phyloP scores from a whole-genome alignment of 2,329 filamentous ascomycete species.

The Calycina herbarum region DNA sequence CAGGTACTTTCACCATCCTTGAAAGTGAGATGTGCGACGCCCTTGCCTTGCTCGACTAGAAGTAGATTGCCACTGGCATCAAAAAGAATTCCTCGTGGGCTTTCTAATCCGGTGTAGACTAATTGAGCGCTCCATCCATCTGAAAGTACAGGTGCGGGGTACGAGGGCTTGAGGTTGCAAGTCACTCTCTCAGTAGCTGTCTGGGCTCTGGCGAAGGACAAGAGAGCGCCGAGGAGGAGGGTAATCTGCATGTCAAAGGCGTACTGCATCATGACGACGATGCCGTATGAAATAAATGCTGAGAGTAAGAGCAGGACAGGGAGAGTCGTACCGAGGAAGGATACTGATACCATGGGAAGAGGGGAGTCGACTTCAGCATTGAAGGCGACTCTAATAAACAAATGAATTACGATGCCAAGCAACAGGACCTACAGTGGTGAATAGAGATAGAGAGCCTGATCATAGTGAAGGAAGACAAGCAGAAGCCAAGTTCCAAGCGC shows the following conservation, averaged over 20 bases:
- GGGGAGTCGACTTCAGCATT: neutral
- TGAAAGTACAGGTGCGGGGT: slow-evolving; percentile 27
- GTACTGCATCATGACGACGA: slow-evolving; percentile 16
- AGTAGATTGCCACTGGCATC: slow-evolving; percentile 36
- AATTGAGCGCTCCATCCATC: slow-evolving; percentile 35
- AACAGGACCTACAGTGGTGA: too few relatives aligned
- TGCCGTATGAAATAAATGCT: neutral
- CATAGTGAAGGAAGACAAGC: too few relatives aligned
- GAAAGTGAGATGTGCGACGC: slow-evolving; percentile 33
- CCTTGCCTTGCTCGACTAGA: slow-evolving; percentile 32
- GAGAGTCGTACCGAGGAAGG: neutral
- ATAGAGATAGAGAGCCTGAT: too few relatives aligned
- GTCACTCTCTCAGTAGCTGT: slow-evolving; percentile 7
- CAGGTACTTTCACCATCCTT: slow-evolving; percentile 30
- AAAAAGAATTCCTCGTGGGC: slow-evolving; percentile 36
- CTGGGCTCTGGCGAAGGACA: slow-evolving; percentile 4
- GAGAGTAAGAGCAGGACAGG: neutral
- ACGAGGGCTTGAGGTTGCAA: slow-evolving; percentile 24
- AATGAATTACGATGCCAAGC: too few relatives aligned
- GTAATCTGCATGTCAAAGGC: slow-evolving; percentile 8
- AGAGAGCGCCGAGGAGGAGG: slow-evolving; percentile 12
- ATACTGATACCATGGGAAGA: neutral
- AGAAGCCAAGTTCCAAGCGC: too few relatives aligned
- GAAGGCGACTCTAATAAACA: neutral
- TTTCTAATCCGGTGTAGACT: slow-evolving; percentile 29